Evolutionary conservation across 2,329 filamentous ascomycete genomes (phyloP), one percentile per base, ranked within the genome.

Genomic region (Colletotrichum eremochloae): DNA sequence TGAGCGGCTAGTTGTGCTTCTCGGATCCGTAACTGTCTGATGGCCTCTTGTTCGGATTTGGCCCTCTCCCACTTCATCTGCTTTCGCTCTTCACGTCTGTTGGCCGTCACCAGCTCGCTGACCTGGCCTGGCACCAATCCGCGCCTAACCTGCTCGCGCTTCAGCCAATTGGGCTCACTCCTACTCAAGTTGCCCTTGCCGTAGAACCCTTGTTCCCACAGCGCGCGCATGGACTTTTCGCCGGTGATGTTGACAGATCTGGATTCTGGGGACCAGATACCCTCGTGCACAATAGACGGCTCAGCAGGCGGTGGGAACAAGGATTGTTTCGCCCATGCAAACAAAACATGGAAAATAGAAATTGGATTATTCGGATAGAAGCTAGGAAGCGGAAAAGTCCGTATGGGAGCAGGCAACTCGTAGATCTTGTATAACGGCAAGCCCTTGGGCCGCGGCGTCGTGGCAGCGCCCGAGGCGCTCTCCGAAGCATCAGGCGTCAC

Each of bases 201-300:
- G 82, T 96, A 99, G 83, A 99, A 99, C 6, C 96, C 96, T 84
- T 97, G 94, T 82, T 97, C 94, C 96, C 97, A 99, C 33, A 99
- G 83, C 1, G 92, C 94, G 67, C 93, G 88, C 74, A 97, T 92
- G 4, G 94, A 92, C 67, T 87, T 86, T 36, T 90, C 86, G 80
- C 98, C 92, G 24, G 90, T 94, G 68, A 99, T 87, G 79, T 97
- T 94, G 20, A 99, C 89, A 0, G 95, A 96, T 40, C 92, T 90
- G 4, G 94, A 97, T 68, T 92, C 89, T 1, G 89, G 83, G n/a
- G 94, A 96, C 87, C 96, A 98, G 75, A 92, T 89, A 63, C 92
- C 96, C 61, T 88, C 84, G 79, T 96, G 92, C 53, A 91, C 83
- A 48, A 89, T 83, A 14, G 88, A 85, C 6, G 90, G 88, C 79